Evolutionary conservation across 2,329 filamentous ascomycete species (phyloP), one percentile per base, ranked within the genome.

Genomic region (Nothopassalora personata): DNA sequence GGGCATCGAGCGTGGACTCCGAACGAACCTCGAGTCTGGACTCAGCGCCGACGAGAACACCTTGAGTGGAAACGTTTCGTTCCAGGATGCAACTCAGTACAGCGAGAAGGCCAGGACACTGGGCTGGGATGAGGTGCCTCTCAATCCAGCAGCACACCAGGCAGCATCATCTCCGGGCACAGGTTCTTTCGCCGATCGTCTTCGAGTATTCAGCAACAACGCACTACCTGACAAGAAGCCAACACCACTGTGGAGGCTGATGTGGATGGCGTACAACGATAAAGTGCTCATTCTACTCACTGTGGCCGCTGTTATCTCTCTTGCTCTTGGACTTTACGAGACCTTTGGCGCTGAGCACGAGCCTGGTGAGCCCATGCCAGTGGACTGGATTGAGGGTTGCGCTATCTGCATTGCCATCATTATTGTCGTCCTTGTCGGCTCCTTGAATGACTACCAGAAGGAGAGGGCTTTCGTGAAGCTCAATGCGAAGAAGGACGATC

Each of bases 321-420:
- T 92, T 19, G 86, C 84, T 0, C 82, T 92, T 46, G 89, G 89
- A 46, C 82, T 91, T 1, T 91, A 90, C 67, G 86, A 91, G 68
- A 66, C 68, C 1, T 64, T 70, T 27, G 84, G 79, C 4, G 75
- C 83, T 53, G 79, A 85, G 3, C 81, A 81, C 39, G 52, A 60
- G 27, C 61, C 61, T 28, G 59, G 57, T 34, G 58, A 54, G 11
- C 63, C 61, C 15, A 58, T 58, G 34, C 57, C 63, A 30, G 85
- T 90, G 13, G 86, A 91, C 71, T 92, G 89, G 89, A 86, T 91
- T 3, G 89, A 92, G 73, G 89, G 89, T 62, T 85, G 91, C n/a
- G 89, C 89, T 3, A 90, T 92, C 63, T 85, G 90, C 48, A 82
- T 87, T 31, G 89, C 89, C 52, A 90, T 92, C 61, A 71, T 87